Percentiles rank a stretch among this genome's conserved stretches.
These are phyloP conservation scores for Cinnamomum micranthum DNA, from an alignment of 164 flowering plant species.

Conservation along the genomic window DNA sequence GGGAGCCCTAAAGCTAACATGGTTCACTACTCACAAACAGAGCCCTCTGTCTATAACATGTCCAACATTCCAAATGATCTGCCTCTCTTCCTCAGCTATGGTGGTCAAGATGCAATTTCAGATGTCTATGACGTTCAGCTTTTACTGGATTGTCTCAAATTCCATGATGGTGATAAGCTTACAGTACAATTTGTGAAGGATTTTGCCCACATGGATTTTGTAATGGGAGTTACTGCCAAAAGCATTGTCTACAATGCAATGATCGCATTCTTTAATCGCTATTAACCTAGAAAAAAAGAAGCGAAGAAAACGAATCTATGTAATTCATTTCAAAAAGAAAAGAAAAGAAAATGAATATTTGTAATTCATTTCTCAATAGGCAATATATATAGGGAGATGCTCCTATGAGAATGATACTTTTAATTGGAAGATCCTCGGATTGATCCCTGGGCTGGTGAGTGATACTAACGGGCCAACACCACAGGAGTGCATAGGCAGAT, in stretches of 20 bases:
- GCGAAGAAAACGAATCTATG: no score
- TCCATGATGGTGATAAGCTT: conserved; percentile 57
- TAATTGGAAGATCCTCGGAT: no score
- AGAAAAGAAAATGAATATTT: no score
- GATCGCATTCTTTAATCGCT: conserved; percentile 48
- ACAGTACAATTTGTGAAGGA: conserved; percentile 46
- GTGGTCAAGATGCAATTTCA: conserved; percentile 60
- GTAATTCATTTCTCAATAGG: not conserved
- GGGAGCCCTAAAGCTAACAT: conserved; percentile 31
- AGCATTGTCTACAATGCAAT: conserved; percentile 46
- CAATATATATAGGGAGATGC: no score
- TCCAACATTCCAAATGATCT: conserved; percentile 57
- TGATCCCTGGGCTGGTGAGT: no score
- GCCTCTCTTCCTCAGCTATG: conserved; percentile 72
- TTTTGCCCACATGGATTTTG: conserved; percentile 63
- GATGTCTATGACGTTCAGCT: conserved; percentile 45
- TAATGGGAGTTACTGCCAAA: conserved; percentile 64
- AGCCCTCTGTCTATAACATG: conserved; percentile 56
- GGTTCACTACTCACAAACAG: conserved; percentile 42
- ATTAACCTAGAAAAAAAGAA: not conserved
- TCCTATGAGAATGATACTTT: no score
- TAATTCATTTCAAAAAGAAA: not conserved
- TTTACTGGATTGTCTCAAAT: conserved; percentile 48
- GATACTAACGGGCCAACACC: no score
- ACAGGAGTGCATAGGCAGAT: not conserved